These are phyloP conservation scores for Thermomyces lanuginosus DNA, from an alignment of 2,329 filamentous ascomycete genomes.

Conservation along the genomic window DNA sequence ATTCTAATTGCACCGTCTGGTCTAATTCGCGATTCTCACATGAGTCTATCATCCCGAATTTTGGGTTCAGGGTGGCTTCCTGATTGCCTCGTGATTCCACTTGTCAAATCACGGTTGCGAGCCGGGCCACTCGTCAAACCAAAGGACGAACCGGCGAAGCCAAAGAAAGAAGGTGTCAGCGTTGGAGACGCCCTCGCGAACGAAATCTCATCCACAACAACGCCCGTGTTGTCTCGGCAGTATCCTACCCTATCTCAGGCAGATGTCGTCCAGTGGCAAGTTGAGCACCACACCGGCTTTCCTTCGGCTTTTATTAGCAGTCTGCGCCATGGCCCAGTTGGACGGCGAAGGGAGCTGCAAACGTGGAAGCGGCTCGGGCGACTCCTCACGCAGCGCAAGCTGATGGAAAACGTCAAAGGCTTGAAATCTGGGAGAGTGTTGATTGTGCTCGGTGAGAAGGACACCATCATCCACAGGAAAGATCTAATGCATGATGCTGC, in stretches of 20 bases:
- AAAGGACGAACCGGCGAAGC: slow-evolving; percentile 17
- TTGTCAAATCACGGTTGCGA: slow-evolving; percentile 36
- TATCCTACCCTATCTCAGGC: slow-evolving; percentile 42
- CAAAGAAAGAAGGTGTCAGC: slow-evolving; percentile 18
- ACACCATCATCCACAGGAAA: slow-evolving; percentile 49
- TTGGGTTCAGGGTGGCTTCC: slow-evolving; percentile 50
- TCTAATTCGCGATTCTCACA: slow-evolving; percentile 49
- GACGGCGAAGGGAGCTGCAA: slow-evolving; percentile 38
- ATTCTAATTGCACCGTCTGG: slow-evolving; percentile 67
- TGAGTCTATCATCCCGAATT: slow-evolving; percentile 44
- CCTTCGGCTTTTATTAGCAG: slow-evolving; percentile 53
- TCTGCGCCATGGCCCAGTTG: slow-evolving; percentile 54
- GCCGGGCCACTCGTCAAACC: slow-evolving; percentile 24
- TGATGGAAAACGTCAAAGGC: slow-evolving; percentile 14
- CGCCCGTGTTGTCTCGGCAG: slow-evolving; percentile 33
- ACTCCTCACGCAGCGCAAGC: slow-evolving; percentile 29
- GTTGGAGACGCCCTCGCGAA: slow-evolving; percentile 24
- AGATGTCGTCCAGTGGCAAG: slow-evolving; percentile 52
- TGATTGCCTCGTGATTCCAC: slow-evolving; percentile 35
- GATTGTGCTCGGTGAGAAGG: slow-evolving; percentile 48
- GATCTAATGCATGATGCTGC: slow-evolving; percentile 48
- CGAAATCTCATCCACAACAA: slow-evolving; percentile 20
- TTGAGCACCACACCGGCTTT: slow-evolving; percentile 50
- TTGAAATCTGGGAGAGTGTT: slow-evolving; percentile 37
- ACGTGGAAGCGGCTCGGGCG: slow-evolving; percentile 44